Conservation (phyloP, 169 alveolate genomes). For the Blepharisma undulans region DNA sequence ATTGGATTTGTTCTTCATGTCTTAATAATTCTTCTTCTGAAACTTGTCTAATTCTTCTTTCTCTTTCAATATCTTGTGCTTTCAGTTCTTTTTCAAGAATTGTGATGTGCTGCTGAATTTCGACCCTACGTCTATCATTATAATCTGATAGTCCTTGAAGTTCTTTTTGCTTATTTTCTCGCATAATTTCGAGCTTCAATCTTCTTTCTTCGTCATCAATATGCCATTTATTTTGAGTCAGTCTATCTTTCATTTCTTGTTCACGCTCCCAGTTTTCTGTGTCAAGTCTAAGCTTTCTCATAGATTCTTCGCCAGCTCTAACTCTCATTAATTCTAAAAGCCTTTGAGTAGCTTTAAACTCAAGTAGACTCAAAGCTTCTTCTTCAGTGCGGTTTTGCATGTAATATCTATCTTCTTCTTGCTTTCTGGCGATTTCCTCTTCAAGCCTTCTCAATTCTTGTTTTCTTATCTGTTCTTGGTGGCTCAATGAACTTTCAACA, state of each 20-base stretch:
- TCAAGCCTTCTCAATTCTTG: neutral
- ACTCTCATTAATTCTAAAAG: slow-evolving; percentile 51
- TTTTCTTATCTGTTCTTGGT: slow-evolving; percentile 32
- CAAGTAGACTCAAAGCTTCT: slow-evolving; percentile 47
- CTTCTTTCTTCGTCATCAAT: slow-evolving; percentile 51
- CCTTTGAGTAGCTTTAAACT: slow-evolving; percentile 55
- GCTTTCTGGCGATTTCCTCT: neutral
- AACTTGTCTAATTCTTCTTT: slow-evolving; percentile 5
- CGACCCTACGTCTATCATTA: slow-evolving; percentile 39
- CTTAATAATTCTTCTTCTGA: slow-evolving; percentile 34
- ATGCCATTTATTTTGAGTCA: slow-evolving; percentile 49
- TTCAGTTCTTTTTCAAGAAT: slow-evolving; percentile 46
- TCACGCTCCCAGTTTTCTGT: slow-evolving; percentile 44
- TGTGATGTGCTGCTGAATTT: slow-evolving; percentile 32
- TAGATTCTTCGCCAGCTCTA: slow-evolving; percentile 42
- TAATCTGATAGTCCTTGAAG: neutral
- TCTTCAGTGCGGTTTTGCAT: slow-evolving; percentile 29
- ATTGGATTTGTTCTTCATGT: slow-evolving; percentile 10
- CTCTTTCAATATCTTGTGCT: slow-evolving; percentile 29
- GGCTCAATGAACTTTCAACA: slow-evolving; percentile 6
- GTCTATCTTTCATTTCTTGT: slow-evolving; percentile 51
- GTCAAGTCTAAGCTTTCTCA: slow-evolving; percentile 31
- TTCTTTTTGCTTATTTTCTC: slow-evolving; percentile 36
- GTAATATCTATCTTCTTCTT: neutral
- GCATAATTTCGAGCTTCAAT: slow-evolving; percentile 34